A percentile compares a stretch with the other conserved stretches of the same genome.
Evolutionary conservation across 768 basidiomycete species (phyloP).

Genomic region (Lentinula aciculospora): DNA sequence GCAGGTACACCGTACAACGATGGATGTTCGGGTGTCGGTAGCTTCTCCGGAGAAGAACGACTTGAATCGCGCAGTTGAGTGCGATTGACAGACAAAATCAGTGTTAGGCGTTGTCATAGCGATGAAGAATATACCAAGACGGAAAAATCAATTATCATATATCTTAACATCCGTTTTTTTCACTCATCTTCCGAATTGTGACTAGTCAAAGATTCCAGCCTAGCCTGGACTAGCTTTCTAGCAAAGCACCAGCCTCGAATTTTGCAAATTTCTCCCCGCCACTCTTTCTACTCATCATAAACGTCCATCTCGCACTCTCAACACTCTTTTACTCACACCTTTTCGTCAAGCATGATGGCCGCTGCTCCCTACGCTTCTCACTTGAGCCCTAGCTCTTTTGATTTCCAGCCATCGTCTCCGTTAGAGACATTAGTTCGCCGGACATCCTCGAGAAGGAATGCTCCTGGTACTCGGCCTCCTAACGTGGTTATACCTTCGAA

Average conservation of each 20-base stretch:
- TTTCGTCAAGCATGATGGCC: constrained; percentile 14
- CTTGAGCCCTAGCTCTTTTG: constrained; percentile 8
- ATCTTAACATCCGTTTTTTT: neutral
- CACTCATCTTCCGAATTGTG: neutral
- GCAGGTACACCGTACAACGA: no score
- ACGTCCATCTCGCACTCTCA: neutral
- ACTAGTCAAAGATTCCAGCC: neutral
- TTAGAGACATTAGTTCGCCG: constrained; percentile 41
- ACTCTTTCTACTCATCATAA: neutral
- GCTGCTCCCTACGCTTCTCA: neutral
- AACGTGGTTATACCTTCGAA: neutral
- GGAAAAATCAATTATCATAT: neutral
- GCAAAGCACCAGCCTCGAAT: neutral
- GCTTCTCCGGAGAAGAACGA: no score
- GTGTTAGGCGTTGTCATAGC: no score
- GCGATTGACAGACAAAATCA: no score
- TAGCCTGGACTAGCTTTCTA: neutral
- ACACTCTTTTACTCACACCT: neutral
- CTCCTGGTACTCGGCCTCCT: neutral
- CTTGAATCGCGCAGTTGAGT: no score
- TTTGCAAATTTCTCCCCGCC: neutral
- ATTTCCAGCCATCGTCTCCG: constrained; percentile 34
- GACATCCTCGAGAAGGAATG: constrained; percentile 28
- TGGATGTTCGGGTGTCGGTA: no score
- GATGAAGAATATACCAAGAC: no score